Evolutionary conservation across 441 rosid species (phyloP).

Genomic region (Gossypium schwendimanii): DNA sequence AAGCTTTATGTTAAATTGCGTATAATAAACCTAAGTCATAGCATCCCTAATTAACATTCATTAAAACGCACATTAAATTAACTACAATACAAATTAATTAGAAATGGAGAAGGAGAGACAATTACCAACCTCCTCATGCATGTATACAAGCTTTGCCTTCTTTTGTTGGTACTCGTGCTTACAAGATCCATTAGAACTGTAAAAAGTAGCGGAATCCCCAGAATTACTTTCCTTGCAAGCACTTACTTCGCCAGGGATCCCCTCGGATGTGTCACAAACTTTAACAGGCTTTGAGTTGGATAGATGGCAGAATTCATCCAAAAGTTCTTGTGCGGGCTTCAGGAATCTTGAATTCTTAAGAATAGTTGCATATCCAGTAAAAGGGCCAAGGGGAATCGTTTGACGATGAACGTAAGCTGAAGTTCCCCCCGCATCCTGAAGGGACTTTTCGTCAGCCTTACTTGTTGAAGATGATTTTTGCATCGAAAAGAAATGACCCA

Average conservation of each 20-base stretch:
- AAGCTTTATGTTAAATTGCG: not conserved
- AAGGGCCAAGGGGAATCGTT: constrained; percentile 58
- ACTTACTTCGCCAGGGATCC: constrained; percentile 23
- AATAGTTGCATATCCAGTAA: constrained; percentile 62
- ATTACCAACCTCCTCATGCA: constrained; percentile 59
- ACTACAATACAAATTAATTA: not conserved
- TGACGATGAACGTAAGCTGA: constrained; percentile 23
- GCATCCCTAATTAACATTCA: not conserved
- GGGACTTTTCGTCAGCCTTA: constrained; percentile 28
- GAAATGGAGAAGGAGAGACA: not conserved
- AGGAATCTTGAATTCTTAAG: constrained; percentile 52
- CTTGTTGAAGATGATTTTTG: constrained; percentile 21
- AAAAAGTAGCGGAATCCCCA: constrained; percentile 19
- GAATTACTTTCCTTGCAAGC: constrained; percentile 19
- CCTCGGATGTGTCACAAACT: constrained; percentile 11
- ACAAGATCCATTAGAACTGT: constrained; percentile 23
- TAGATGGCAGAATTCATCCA: constrained; percentile 38
- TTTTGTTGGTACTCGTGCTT: constrained; percentile 43
- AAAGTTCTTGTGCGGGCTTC: constrained; percentile 48
- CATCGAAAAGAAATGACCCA: constrained; percentile 7
- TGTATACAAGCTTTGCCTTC: constrained; percentile 47
- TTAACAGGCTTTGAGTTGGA: constrained; percentile 15
- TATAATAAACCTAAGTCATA: too few species aligned
- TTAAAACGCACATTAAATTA: not conserved
- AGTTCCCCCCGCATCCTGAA: constrained; percentile 23